Evolutionary conservation across 805 yeast species (phyloP).

Genomic region (Pichia paraexigua): DNA sequence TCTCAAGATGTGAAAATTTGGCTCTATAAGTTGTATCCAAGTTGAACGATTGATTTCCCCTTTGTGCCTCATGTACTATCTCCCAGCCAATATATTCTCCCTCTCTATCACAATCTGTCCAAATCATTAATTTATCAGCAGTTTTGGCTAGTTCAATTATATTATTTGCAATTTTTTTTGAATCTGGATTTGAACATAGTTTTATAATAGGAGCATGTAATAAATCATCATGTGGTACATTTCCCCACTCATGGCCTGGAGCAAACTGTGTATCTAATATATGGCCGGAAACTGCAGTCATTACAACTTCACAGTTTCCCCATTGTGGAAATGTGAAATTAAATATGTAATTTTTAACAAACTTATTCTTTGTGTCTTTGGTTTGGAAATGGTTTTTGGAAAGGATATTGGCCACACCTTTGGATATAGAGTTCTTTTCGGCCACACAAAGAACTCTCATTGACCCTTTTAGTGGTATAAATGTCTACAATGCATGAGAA

Average conservation of each 20-base stretch:
- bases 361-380: slow-evolving; percentile 47
- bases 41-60: slow-evolving; percentile 38
- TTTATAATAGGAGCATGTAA: slow-evolving; percentile 53
- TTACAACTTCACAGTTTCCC: slow-evolving; percentile 71
- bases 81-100: slow-evolving; percentile 92
- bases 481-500: background rate
- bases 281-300: slow-evolving; percentile 94
- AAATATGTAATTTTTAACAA: slow-evolving; percentile 74
- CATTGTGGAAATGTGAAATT: slow-evolving; percentile 50
- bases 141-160: slow-evolving; percentile 55
- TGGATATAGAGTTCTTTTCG: slow-evolving; percentile 93
- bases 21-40: slow-evolving; percentile 60
- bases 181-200: slow-evolving; percentile 16
- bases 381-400: slow-evolving; percentile 36
- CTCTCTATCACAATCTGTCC: slow-evolving; percentile 99
- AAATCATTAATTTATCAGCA: slow-evolving; percentile 67
- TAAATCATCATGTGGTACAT: slow-evolving; percentile 52
- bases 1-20: slow-evolving; percentile 79
- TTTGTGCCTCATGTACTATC: slow-evolving; percentile 60
- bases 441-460: slow-evolving; percentile 91
- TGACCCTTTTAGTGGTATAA: background rate
- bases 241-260: slow-evolving; percentile 55
- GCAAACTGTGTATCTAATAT: slow-evolving; percentile 60
- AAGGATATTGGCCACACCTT: slow-evolving; percentile 64
- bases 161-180: slow-evolving; percentile 46